Evolutionary conservation across 202 grass and related monocot genomes (phyloP).

Genomic region (Elaeis oleifera): DNA sequence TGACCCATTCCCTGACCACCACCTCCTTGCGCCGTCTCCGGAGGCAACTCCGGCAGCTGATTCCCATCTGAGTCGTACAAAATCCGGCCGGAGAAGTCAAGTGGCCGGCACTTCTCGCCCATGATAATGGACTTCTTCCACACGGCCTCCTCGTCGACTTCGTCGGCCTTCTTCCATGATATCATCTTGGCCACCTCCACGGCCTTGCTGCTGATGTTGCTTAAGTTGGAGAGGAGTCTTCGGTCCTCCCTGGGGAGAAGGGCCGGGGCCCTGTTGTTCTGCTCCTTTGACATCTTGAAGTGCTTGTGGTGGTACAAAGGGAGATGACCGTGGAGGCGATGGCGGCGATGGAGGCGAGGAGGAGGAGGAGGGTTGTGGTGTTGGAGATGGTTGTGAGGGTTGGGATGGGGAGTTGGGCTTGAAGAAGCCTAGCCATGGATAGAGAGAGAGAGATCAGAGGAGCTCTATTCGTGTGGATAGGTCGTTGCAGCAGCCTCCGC

Average conservation of each 20-base stretch:
- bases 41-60: slow-evolving; percentile 41
- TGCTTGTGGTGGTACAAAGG: slow-evolving; percentile 22
- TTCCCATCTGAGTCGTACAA: slow-evolving; percentile 75
- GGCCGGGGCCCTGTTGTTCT: not conserved
- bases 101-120: slow-evolving; percentile 88
- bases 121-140: slow-evolving; percentile 83
- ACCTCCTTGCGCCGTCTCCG: not conserved
- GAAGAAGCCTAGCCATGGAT: not conserved
- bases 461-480: too few relatives aligned
- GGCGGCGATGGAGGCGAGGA: not conserved
- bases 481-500: too few relatives aligned
- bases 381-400: not conserved
- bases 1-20: too few relatives aligned
- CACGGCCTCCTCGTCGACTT: slow-evolving; percentile 30
- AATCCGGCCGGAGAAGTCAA: slow-evolving; percentile 79
- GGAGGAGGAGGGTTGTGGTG: slow-evolving; percentile 1
- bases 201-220: slow-evolving; percentile 37
- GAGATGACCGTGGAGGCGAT: slow-evolving; percentile 3
- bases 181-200: slow-evolving; percentile 26
- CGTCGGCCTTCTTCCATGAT: slow-evolving; percentile 21
- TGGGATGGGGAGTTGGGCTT: not conserved
- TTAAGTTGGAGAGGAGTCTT: slow-evolving; percentile 19
- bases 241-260: not conserved
- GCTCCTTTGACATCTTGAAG: slow-evolving; percentile 3
- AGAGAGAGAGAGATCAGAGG: too few relatives aligned